Base-by-base conservation (phyloP, 1,284 basidiomycete genomes). In the Naganishia albida region DNA sequence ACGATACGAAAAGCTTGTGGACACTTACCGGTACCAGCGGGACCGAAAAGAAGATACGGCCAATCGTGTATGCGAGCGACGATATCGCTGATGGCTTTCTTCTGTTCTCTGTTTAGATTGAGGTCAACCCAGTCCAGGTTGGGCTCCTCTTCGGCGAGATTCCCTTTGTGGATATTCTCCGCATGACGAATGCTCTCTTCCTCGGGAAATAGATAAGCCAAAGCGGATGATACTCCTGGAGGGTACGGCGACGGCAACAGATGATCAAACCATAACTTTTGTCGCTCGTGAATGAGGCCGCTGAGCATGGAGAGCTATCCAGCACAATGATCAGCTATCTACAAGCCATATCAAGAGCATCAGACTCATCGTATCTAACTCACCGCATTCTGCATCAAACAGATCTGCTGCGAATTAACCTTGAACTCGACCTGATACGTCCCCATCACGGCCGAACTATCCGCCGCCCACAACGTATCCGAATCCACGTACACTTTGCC, bases 61-160 rank as follows among this genome's bases (percentile, higher is more conserved):
- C 73, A 63, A 2, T 49, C 49, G 23, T 65, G 62, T 3, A 54
- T 34, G 7, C 42, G 20, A 1, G 50, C 43, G 2, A 62, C 63
- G 44, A 74, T 67, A 25, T 68, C 59, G 2, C 34, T 25, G 34
- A 74, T 69, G 1, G 73, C 71, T 4, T 52, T 49, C 56, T 67
- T 51, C 46, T 79, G 78, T 40, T 77, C 74, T 6, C 67, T 64
- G 52, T 80, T 80, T 52, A 80, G 57, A 15, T 67, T 67, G 12
- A 42, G 16, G 52, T 79, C 77, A 2, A 72, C 52, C 72, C 72
- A 75, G 25, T 64, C 40, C 43, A 68, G 6, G 38, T 15, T 20
- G 44, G n/a, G 30, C n/a, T 20, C 23, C 2, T 40, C 18, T 15
- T 39, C 26, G 6, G 38, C 15, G 26, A 13, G 23, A 26, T 30